Base-by-base conservation (phyloP, 768 basidiomycete species). In the Mycena vulgaris region DNA sequence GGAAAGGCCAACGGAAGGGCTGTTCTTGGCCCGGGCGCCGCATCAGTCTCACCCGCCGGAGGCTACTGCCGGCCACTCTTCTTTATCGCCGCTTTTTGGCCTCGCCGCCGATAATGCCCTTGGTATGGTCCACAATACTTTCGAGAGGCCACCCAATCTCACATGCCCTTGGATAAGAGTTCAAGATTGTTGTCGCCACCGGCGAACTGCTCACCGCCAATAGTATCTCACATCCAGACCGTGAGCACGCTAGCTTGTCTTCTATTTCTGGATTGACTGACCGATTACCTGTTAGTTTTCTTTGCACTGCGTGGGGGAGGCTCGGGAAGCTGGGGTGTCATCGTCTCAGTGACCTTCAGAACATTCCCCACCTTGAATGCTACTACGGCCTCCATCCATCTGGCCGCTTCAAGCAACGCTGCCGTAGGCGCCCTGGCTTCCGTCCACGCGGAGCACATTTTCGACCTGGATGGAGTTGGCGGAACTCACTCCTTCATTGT, bases 301-400 rank as follows among this genome's bases (percentile, higher is more conserved):
- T 79, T 75, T 75, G 77, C 78, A 48, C 48, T 78, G 30, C 71
- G 78, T 2, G 77, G 77, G 5, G 77, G 78, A 45, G 78, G 77
- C 23, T 63, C 74, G 9, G 82, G 82, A 16, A 80, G 78, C 48
- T 84, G 80, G 82, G 82, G 81, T 21, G 77, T 83, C 19, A 77
- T 83, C 45, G 74, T 81, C 27, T 78, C 80, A n/a, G 79, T 79
- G 1, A 83, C 82, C 9, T 73, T 81, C 74, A 72, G 72, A 37
- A 80, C 80, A 1, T 80, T 74, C 75, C 79, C 81, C 7, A 80
- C 78, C 37, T 81, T 83, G 68, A 76, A 79, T 35, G 76, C 63
- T 14, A 75, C 78, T 14, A 11, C 76, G 19, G 76, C 76, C 47
- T 47, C 51, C 3, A 61, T 76, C 5, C 48, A 49, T 35, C 70